phyloP scores from a whole-genome alignment of 441 rosid genomes.

The Raphanus hybrid region DNA sequence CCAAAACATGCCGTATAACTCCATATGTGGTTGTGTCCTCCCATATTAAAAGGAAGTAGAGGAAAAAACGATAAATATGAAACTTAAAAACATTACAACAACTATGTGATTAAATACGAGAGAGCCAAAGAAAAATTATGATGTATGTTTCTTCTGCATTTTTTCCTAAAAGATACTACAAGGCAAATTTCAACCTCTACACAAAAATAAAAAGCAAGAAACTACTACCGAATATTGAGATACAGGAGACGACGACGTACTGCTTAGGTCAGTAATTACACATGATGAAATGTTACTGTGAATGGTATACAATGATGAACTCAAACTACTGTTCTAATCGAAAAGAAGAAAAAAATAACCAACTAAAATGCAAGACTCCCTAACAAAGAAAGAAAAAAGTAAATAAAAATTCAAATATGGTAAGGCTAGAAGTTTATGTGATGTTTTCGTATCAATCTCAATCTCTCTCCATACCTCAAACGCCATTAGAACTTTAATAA shows the following conservation, averaged over 20 bases:
- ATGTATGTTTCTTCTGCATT: no score
- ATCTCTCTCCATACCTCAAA: slow-evolving; percentile 38
- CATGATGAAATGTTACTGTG: slow-evolving; percentile 2
- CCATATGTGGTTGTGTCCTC: not conserved
- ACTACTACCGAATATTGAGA: slow-evolving; percentile 31
- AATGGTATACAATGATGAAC: no score
- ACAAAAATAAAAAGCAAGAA: not conserved
- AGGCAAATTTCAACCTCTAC: not conserved
- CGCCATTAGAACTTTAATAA: not conserved
- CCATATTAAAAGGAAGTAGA: not conserved
- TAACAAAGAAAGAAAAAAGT: no score
- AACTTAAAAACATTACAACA: not conserved
- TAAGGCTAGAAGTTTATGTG: no score
- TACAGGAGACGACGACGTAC: slow-evolving; percentile 11
- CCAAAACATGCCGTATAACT: no score
- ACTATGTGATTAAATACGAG: not conserved
- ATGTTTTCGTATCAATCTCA: not conserved
- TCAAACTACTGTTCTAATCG: no score
- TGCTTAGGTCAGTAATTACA: slow-evolving; percentile 34
- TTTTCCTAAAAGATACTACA: not conserved
- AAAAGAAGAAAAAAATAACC: no score
- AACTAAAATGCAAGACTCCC: no score
- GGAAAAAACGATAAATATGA: not conserved
- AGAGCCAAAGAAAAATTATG: no score
- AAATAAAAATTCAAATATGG: no score